These are phyloP conservation scores for Ichthyophthirius multifiliis DNA, from an alignment of 169 alveolate species.

Conservation along the genomic window DNA sequence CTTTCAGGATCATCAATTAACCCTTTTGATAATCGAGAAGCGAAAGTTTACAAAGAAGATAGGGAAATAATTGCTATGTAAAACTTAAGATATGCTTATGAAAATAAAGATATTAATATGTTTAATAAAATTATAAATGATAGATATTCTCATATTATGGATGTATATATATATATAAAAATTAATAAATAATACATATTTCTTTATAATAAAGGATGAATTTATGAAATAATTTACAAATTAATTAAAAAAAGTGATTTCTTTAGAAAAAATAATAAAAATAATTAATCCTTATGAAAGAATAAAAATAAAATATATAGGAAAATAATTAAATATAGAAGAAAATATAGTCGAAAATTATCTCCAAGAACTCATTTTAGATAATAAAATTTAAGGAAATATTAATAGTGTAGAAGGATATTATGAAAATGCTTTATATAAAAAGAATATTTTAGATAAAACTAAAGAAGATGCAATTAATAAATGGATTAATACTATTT, in stretches of 20 bases:
- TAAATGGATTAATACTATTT: background rate
- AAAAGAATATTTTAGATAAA: background rate
- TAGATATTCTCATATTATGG: background rate
- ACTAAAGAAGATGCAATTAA: background rate
- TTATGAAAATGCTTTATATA: background rate
- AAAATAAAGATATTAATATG: constrained; percentile 40
- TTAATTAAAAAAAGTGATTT: background rate
- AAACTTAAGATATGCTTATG: constrained; percentile 59
- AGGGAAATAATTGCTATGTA: constrained; percentile 58
- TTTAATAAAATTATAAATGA: constrained; percentile 33
- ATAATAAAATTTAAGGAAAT: background rate
- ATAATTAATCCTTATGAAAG: constrained; percentile 3
- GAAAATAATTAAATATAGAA: background rate
- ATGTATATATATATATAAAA: background rate
- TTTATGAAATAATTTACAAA: constrained; percentile 1
- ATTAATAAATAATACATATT: background rate
- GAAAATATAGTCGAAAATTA: background rate
- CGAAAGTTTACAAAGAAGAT: constrained; percentile 66
- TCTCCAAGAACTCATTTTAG: background rate
- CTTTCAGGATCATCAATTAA: constrained; percentile 46
- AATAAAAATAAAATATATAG: background rate
- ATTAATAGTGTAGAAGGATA: constrained; percentile 7
- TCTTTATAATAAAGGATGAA: background rate
- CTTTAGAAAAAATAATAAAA: constrained; percentile 1
- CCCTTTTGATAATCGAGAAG: constrained; percentile 61